phyloP scores from a whole-genome alignment of 106 monocot genomes.

The Dioscorea zingiberensis region DNA sequence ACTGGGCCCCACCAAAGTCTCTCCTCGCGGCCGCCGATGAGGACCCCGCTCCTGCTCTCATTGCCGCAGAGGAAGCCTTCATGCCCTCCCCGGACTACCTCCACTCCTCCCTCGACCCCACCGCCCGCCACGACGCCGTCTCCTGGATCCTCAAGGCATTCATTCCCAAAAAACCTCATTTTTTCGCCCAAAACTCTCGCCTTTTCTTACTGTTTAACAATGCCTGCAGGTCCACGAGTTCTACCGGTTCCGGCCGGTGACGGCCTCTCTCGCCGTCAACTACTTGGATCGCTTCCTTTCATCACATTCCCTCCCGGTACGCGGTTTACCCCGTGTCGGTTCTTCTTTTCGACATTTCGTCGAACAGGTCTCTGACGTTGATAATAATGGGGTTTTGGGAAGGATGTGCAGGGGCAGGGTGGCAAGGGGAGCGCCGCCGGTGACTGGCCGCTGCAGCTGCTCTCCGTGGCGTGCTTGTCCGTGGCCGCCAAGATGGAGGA shows the following conservation, averaged over 20 bases:
- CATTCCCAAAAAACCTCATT: background rate
- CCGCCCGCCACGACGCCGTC: background rate
- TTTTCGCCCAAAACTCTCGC: background rate
- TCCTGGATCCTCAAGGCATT: constrained; percentile 1
- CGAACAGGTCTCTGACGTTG: no score
- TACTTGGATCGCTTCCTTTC: constrained; percentile 87
- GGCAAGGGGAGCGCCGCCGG: background rate
- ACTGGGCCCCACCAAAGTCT: background rate
- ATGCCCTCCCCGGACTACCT: background rate
- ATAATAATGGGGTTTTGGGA: no score
- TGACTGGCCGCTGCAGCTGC: constrained; percentile 65
- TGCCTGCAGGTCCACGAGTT: constrained; percentile 38
- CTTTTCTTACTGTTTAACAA: background rate
- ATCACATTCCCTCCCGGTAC: constrained; percentile 37
- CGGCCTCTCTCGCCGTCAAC: constrained; percentile 61
- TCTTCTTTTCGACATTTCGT: no score
- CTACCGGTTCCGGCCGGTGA: constrained; percentile 53
- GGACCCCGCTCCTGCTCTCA: background rate
- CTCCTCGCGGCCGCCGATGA: background rate
- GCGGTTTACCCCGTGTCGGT: no score
- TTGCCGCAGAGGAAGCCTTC: background rate
- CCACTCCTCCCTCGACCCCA: background rate
- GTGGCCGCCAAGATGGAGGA: constrained; percentile 93
- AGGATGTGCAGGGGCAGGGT: background rate
- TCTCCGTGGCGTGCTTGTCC: constrained; percentile 74